These are phyloP conservation scores for Mortierella sp. DNA, from an alignment of 371 early-diverging fungal genomes.

Conservation along the genomic window DNA sequence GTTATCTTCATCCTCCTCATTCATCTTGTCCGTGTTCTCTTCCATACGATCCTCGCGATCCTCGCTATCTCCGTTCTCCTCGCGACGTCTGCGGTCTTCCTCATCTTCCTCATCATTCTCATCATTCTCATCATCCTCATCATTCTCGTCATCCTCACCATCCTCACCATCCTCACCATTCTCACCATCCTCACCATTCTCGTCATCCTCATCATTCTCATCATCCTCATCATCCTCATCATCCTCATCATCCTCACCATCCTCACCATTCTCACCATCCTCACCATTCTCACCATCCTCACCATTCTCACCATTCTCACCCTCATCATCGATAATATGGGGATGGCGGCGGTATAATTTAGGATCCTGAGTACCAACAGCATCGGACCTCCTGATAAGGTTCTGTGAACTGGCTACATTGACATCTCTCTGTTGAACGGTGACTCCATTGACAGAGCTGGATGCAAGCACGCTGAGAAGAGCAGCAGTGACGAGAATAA, in stretches of 20 bases:
- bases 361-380: not conserved
- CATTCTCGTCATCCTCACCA: too few relatives aligned
- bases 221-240: conserved; percentile 1
- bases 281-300: too few relatives aligned
- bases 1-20: too few relatives aligned
- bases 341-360: conserved; percentile 31
- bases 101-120: conserved; percentile 4
- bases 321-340: not conserved
- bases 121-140: too few relatives aligned
- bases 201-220: conserved; percentile 5
- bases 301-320: not conserved
- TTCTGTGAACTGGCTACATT: not conserved
- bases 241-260: too few relatives aligned
- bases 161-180: conserved; percentile 2
- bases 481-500: conserved; percentile 26
- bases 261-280: conserved; percentile 4
- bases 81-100: not conserved
- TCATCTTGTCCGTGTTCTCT: conserved; percentile 1
- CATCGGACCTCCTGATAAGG: too few relatives aligned
- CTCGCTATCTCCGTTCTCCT: not conserved
- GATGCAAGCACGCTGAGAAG: conserved; percentile 26
- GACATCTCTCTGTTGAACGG: not conserved
- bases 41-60: not conserved
- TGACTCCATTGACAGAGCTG: conserved; percentile 20
- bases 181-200: conserved; percentile 6